These are phyloP conservation scores for Akanthomyces lecanii DNA, from an alignment of 2,329 filamentous ascomycete species.

Conservation along the genomic window DNA sequence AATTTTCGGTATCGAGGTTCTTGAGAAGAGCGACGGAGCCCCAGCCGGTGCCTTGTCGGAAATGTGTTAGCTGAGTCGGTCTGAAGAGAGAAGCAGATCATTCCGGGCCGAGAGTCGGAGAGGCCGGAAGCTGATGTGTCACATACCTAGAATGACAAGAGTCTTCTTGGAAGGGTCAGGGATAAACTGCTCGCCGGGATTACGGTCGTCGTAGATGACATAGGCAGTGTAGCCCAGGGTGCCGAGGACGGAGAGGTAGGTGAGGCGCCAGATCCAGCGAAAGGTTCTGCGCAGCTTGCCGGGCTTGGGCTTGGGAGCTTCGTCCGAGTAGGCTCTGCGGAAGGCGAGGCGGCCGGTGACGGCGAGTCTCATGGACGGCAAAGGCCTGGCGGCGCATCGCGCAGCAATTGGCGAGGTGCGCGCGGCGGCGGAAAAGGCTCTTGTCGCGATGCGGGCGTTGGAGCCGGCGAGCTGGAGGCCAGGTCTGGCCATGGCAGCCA, in stretches of 20 bases:
- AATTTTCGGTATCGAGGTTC: constrained; percentile 98
- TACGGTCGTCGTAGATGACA: constrained; percentile 74
- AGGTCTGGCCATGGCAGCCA: constrained; percentile 33
- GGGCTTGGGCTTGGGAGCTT: constrained; percentile 45
- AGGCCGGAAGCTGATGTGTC: constrained; percentile 11
- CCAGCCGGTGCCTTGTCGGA: constrained; percentile 79
- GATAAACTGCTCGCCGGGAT: constrained; percentile 73
- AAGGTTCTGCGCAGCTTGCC: constrained; percentile 64
- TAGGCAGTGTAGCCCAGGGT: constrained; percentile 70
- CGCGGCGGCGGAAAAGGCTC: constrained; percentile 31
- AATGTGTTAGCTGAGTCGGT: constrained; percentile 17
- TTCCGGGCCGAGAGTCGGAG: constrained; percentile 12
- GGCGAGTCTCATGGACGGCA: constrained; percentile 32
- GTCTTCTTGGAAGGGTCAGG: constrained; percentile 94
- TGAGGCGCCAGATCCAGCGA: constrained; percentile 78
- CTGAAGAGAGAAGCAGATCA: no score
- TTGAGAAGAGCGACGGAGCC: constrained; percentile 92
- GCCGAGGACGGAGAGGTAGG: constrained; percentile 69
- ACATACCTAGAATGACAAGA: constrained; percentile 83
- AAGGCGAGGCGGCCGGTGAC: constrained; percentile 38
- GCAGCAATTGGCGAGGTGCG: constrained; percentile 19
- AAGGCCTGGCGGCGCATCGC: constrained; percentile 26
- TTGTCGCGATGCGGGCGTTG: constrained; percentile 28
- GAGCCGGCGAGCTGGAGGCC: constrained; percentile 26
- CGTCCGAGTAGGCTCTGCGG: constrained; percentile 48